Conservation (phyloP, 2,329 filamentous ascomycete genomes). For the Aspergillus brunneoviolaceus region DNA sequence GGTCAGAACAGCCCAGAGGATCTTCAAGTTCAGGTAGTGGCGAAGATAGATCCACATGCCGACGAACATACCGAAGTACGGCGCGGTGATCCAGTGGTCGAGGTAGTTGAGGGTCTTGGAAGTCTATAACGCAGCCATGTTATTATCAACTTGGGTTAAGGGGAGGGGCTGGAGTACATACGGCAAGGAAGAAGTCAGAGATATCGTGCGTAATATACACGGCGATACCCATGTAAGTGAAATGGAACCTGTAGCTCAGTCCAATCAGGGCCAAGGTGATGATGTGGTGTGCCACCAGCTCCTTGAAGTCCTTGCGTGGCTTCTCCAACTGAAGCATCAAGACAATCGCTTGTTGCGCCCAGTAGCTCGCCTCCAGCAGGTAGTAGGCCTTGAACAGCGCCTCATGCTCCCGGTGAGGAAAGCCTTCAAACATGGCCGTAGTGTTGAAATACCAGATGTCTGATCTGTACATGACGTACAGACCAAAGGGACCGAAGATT, state of each 20-base stretch:
- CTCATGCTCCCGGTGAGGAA: conserved; percentile 79
- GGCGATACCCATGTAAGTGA: conserved; percentile 89
- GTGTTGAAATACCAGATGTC: conserved; percentile 97
- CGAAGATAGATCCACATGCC: conserved; percentile 84
- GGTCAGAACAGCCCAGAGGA: conserved; percentile 48
- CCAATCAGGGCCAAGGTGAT: conserved; percentile 81
- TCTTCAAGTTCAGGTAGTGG: conserved; percentile 62
- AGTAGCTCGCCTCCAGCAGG: conserved; percentile 89
- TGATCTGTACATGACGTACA: conserved; percentile 90
- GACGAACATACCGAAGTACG: conserved; percentile 84
- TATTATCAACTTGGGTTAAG: background rate
- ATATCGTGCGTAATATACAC: conserved; percentile 96
- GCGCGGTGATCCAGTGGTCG: conserved; percentile 72
- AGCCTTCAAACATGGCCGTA: conserved; percentile 81
- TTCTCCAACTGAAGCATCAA: conserved; percentile 85
- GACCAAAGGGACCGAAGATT: conserved; percentile 75
- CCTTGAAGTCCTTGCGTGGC: conserved; percentile 91
- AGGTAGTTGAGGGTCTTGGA: conserved; percentile 92
- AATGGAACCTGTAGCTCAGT: conserved; percentile 92
- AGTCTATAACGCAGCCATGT: conserved; percentile 53
- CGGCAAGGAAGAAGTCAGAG: conserved; percentile 91
- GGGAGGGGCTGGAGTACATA: conserved; percentile 40
- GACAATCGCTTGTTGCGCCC: conserved; percentile 91
- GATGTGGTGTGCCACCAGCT: conserved; percentile 87
- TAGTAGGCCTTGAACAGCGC: conserved; percentile 92